Evolutionary conservation across 768 basidiomycete genomes (phyloP).

Genomic region (Kwoniella pini): DNA sequence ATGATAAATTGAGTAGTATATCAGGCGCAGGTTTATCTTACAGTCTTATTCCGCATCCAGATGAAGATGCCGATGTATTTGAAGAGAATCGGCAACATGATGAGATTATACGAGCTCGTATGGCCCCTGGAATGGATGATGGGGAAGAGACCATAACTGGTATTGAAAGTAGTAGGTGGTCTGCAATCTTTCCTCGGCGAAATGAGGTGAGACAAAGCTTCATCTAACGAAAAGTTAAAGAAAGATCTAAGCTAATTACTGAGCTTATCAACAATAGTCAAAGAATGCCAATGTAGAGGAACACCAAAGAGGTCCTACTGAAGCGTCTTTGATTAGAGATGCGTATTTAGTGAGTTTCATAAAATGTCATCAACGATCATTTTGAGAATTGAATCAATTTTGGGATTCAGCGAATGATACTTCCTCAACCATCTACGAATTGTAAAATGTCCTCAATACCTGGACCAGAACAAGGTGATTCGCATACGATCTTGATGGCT

Average conservation of each 20-base stretch:
- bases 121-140: background rate
- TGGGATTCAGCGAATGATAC: constrained; percentile 2
- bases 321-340: constrained; percentile 9
- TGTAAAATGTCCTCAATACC: background rate
- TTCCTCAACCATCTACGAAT: background rate
- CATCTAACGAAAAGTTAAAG: too few relatives aligned
- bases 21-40: background rate
- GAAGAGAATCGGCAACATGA: background rate
- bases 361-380: too few relatives aligned
- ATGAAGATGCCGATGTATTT: too few relatives aligned
- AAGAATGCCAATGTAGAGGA: background rate
- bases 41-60: too few relatives aligned
- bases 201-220: background rate
- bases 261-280: background rate
- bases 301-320: background rate
- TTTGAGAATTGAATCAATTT: too few relatives aligned
- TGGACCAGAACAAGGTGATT: constrained; percentile 8
- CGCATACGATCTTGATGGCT: constrained; percentile 10
- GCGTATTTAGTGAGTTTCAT: constrained; percentile 15
- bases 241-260: too few relatives aligned
- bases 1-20: background rate
- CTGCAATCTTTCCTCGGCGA: background rate
- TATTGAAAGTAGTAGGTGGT: constrained; percentile 10
- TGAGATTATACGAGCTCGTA: background rate
- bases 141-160: constrained; percentile 7